phyloP scores from a whole-genome alignment of 2,329 filamentous ascomycete genomes.

The Apiospora marii region DNA sequence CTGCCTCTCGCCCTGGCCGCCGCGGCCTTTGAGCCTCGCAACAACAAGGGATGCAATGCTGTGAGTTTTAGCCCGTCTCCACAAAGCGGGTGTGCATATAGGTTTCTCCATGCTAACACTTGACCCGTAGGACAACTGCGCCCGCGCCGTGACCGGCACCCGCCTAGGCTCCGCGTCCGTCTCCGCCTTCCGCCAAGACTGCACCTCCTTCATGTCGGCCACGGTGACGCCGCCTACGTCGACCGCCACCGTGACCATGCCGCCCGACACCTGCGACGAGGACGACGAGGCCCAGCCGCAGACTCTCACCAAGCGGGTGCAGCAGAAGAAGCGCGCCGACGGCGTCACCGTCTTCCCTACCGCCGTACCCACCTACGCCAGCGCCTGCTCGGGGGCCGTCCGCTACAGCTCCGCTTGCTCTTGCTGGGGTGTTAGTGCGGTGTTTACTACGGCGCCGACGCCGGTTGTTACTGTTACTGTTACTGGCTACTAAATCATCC shows the following conservation, averaged over 20 bases:
- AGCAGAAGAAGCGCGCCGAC: not conserved
- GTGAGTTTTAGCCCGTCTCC: not conserved
- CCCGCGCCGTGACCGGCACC: constrained; percentile 15
- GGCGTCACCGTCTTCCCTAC: constrained; percentile 10
- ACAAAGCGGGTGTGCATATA: not conserved
- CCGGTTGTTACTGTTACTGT: not conserved
- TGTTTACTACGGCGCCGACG: not conserved
- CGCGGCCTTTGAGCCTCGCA: constrained; percentile 4
- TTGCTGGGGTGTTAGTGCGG: constrained; percentile 1
- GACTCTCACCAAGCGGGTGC: not conserved
- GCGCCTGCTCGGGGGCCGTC: not conserved
- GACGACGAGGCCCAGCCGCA: not conserved
- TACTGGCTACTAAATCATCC: not conserved
- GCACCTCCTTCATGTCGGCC: not conserved
- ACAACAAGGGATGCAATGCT: constrained; percentile 10
- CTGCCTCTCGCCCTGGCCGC: not conserved
- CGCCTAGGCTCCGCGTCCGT: not conserved
- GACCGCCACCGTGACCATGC: not conserved
- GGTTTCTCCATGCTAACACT: not conserved
- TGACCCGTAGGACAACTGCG: not conserved
- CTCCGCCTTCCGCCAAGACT: not conserved
- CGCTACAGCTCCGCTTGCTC: constrained; percentile 13
- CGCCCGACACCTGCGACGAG: constrained; percentile 8
- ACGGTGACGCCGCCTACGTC: not conserved
- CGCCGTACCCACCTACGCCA: constrained; percentile 3